These are phyloP conservation scores for Rhynchospora tenuis DNA, from an alignment of 176 grass and related monocot species.

Conservation along the genomic window DNA sequence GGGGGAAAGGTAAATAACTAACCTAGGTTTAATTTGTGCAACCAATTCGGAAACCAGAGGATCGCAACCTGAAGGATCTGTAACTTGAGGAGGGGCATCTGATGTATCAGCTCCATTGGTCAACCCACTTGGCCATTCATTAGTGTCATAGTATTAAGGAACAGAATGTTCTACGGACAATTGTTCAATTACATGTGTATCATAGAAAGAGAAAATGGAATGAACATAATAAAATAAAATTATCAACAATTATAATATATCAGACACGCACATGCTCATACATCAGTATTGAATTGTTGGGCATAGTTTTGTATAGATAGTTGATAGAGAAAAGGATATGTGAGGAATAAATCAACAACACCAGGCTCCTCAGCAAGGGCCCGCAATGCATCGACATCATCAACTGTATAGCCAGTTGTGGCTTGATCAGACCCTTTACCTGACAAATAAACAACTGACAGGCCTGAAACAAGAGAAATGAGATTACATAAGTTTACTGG, in stretches of 20 bases:
- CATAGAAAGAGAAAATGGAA: not conserved
- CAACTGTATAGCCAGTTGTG: constrained; percentile 42
- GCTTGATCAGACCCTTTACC: constrained; percentile 29
- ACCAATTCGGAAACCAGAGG: constrained; percentile 58
- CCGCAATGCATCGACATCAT: constrained; percentile 79
- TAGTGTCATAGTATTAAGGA: constrained; percentile 68
- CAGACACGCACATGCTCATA: no score
- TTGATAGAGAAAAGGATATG: constrained; percentile 60
- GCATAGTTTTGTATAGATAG: no score
- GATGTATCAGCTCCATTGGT: constrained; percentile 50
- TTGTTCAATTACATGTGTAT: not conserved
- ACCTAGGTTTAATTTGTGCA: constrained; percentile 84
- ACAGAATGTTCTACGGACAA: not conserved
- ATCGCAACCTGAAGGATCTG: constrained; percentile 56
- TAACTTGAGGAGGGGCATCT: constrained; percentile 33
- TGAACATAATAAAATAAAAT: not conserved
- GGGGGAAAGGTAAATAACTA: not conserved
- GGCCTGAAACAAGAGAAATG: constrained; percentile 33
- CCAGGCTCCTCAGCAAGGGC: constrained; percentile 66
- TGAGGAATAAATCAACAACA: constrained; percentile 81
- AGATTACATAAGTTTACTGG: not conserved
- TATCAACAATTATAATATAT: no score
- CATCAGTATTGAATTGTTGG: no score
- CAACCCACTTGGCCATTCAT: constrained; percentile 87
- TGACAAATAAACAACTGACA: constrained; percentile 76